A percentile compares a stretch with the other conserved stretches of the same genome.
Conservation (phyloP, 257 asterid species). For the Lycium ferocissimum region DNA sequence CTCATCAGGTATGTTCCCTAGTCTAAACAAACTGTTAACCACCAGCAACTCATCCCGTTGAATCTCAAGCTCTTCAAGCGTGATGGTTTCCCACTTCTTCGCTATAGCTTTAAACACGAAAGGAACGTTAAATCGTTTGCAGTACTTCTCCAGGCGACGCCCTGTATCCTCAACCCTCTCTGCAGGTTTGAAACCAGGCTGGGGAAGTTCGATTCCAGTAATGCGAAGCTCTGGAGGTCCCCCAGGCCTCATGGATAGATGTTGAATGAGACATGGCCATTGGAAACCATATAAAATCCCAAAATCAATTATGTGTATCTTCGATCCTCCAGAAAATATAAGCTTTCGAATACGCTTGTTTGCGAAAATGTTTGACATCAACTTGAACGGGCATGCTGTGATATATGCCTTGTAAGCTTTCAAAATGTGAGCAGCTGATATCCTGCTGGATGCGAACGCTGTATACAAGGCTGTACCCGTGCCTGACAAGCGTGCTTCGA, state of each 20-base stretch:
- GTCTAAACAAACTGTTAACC: slow-evolving; percentile 49
- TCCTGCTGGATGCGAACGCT: slow-evolving; percentile 33
- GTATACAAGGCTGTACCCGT: slow-evolving; percentile 47
- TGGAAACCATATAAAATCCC: slow-evolving; percentile 53
- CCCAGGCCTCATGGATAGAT: slow-evolving; percentile 44
- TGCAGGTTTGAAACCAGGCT: slow-evolving; percentile 52
- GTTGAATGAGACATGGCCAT: slow-evolving; percentile 52
- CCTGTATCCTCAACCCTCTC: slow-evolving; percentile 54
- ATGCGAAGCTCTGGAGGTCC: slow-evolving; percentile 50
- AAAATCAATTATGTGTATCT: slow-evolving; percentile 50
- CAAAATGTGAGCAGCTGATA: slow-evolving; percentile 47
- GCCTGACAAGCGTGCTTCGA: slow-evolving; percentile 50
- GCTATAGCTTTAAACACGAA: slow-evolving; percentile 47
- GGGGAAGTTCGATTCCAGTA: slow-evolving; percentile 54
- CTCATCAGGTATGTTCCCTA: slow-evolving; percentile 52
- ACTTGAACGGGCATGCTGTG: slow-evolving; percentile 47
- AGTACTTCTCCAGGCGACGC: slow-evolving; percentile 42
- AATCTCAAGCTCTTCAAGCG: slow-evolving; percentile 41
- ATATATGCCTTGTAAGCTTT: slow-evolving; percentile 43
- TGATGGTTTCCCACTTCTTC: slow-evolving; percentile 50
- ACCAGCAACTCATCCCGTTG: slow-evolving; percentile 40
- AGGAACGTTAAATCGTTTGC: slow-evolving; percentile 45
- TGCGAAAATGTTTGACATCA: slow-evolving; percentile 40
- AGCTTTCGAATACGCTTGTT: slow-evolving; percentile 39
- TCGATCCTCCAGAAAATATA: slow-evolving; percentile 36